A percentile compares a stretch with the other conserved stretches of the same genome.
These are phyloP conservation scores for Vitis hybrid DNA, from an alignment of 177 flowering plant species.

Conservation along the genomic window DNA sequence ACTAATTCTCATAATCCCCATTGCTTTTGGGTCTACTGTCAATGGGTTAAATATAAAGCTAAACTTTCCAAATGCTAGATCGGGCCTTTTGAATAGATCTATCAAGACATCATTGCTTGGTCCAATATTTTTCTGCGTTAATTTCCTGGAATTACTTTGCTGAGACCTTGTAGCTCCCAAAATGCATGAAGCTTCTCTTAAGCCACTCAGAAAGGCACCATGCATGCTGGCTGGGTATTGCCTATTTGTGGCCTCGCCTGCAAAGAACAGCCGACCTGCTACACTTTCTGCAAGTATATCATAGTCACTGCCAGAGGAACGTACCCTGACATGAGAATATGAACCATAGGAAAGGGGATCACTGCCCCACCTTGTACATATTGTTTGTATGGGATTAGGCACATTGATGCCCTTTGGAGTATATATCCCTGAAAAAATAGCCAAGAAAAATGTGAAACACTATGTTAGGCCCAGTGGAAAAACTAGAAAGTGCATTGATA, in stretches of 20 bases:
- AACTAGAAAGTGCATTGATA: neutral
- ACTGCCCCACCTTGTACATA: conserved; percentile 92
- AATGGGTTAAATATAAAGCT: conserved; percentile 59
- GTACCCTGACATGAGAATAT: conserved; percentile 86
- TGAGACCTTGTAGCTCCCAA: conserved; percentile 35
- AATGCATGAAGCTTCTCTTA: conserved; percentile 89
- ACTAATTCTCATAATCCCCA: conserved; percentile 62
- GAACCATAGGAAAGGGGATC: conserved; percentile 85
- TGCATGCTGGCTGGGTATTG: conserved; percentile 98
- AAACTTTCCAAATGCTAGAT: conserved; percentile 66
- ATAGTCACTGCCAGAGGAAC: conserved; percentile 84
- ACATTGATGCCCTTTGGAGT: conserved; percentile 75
- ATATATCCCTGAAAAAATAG: conserved; percentile 66
- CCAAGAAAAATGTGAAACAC: conserved; percentile 8
- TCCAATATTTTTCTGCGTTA: conserved; percentile 34
- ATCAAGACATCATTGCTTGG: conserved; percentile 45
- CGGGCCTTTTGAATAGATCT: conserved; percentile 70
- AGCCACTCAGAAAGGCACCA: conserved; percentile 94
- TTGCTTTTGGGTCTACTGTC: conserved; percentile 45
- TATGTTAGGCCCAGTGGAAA: neutral
- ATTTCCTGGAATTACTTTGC: conserved; percentile 35
- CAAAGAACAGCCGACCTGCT: conserved; percentile 69
- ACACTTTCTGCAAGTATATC: conserved; percentile 76
- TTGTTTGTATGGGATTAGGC: conserved; percentile 86
- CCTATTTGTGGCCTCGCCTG: conserved; percentile 91